phyloP scores from a whole-genome alignment of 179 eudicot species.

The Spinacia oleracea region DNA sequence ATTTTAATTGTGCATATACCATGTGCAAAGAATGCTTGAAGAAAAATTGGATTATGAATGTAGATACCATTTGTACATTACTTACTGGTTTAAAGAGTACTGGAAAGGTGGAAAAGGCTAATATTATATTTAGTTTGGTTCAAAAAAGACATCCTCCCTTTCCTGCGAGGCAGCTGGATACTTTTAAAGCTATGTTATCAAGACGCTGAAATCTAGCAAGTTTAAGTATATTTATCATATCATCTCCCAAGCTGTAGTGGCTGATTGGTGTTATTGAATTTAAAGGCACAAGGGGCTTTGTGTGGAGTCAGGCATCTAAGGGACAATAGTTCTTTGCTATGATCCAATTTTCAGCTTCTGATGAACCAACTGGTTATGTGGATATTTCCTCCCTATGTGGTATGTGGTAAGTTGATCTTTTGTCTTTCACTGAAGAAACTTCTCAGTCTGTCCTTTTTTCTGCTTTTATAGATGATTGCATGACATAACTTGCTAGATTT shows the following conservation, averaged over 20 bases:
- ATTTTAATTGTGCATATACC: slow-evolving; percentile 62
- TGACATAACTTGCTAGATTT: neutral
- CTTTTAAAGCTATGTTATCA: slow-evolving; percentile 46
- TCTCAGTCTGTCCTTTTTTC: neutral
- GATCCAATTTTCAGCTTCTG: slow-evolving; percentile 5
- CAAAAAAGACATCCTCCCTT: slow-evolving; percentile 51
- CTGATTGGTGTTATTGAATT: slow-evolving; percentile 8
- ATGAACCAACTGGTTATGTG: slow-evolving; percentile 5
- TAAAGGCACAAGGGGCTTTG: neutral
- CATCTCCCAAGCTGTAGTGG: neutral
- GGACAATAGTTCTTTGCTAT: neutral
- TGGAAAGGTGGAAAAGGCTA: slow-evolving; percentile 59
- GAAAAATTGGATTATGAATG: slow-evolving; percentile 59
- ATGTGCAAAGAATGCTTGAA: slow-evolving; percentile 70
- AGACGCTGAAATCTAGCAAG: slow-evolving; percentile 28
- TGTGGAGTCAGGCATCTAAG: slow-evolving; percentile 3
- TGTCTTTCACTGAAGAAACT: neutral
- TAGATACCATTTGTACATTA: slow-evolving; percentile 54
- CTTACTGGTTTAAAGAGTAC: slow-evolving; percentile 54
- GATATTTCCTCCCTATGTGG: slow-evolving; percentile 11
- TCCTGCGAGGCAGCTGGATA: slow-evolving; percentile 38
- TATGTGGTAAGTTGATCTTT: slow-evolving; percentile 26
- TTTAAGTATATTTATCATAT: neutral
- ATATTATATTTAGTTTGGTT: slow-evolving; percentile 45
- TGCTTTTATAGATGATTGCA: neutral